Evolutionary conservation across 1,284 basidiomycete genomes (phyloP).

Genomic region (Cutaneotrichosporon cyanovorans): DNA sequence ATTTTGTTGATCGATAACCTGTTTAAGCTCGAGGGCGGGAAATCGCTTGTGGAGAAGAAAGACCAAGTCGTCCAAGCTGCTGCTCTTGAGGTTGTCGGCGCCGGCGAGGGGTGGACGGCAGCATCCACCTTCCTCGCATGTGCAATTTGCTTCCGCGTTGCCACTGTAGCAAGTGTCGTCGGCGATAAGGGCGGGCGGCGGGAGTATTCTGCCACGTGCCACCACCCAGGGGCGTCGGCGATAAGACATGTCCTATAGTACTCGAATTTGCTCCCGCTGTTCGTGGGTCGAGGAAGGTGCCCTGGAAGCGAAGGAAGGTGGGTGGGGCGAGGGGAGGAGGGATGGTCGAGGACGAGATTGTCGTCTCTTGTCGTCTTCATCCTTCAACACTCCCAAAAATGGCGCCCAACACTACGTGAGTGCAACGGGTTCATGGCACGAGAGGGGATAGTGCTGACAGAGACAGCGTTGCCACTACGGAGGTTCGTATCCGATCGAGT

Average conservation of each 20-base stretch:
- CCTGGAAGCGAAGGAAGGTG: background rate
- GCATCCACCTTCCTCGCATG: too few relatives aligned
- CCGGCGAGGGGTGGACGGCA: too few relatives aligned
- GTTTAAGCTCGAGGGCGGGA: background rate
- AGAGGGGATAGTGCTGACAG: constrained; percentile 3
- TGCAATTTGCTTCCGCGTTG: too few relatives aligned
- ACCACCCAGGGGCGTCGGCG: too few relatives aligned
- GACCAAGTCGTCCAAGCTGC: background rate
- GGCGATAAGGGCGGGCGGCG: too few relatives aligned
- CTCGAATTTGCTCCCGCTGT: background rate
- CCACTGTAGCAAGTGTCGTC: too few relatives aligned
- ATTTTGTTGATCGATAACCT: background rate
- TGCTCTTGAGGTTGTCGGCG: too few relatives aligned
- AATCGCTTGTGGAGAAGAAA: background rate
- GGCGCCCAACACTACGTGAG: constrained; percentile 6
- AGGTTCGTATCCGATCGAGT: constrained; percentile 9
- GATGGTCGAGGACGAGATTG: too few relatives aligned
- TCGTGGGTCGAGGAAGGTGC: background rate
- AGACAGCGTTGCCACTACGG: constrained; percentile 8
- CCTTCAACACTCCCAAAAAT: constrained; percentile 6
- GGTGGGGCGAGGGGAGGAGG: too few relatives aligned
- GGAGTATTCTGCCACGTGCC: too few relatives aligned
- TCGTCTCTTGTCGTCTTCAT: constrained; percentile 2
- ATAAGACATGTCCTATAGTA: background rate
- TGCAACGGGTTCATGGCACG: background rate